These are phyloP conservation scores for Metschnikowia reukaufii DNA, from an alignment of 805 yeast species.

Conservation along the genomic window DNA sequence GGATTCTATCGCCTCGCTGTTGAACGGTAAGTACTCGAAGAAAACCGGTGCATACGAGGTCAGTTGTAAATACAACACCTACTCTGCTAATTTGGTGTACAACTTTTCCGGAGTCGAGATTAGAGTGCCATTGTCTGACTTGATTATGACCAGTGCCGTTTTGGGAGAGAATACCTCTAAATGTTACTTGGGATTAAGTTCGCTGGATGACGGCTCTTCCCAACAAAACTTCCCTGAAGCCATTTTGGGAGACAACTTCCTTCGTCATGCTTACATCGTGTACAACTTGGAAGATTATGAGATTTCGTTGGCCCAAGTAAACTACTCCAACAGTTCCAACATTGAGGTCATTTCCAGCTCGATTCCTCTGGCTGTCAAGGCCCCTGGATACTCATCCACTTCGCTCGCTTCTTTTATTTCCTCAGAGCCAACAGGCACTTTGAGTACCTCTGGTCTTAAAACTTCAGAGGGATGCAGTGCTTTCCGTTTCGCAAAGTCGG, in stretches of 20 bases:
- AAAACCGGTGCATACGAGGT: conserved; percentile 9
- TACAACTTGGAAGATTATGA: conserved; percentile 59
- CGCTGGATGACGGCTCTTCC: too few species aligned
- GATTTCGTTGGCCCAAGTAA: conserved; percentile 53
- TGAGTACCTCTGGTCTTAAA: conserved; percentile 2
- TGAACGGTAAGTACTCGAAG: conserved; percentile 3
- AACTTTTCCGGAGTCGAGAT: conserved; percentile 59
- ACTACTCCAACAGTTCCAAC: conserved; percentile 30
- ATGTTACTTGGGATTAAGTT: conserved; percentile 30
- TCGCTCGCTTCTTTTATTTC: conserved; percentile 9
- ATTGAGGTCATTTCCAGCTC: conserved; percentile 46
- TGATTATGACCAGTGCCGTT: conserved; percentile 22
- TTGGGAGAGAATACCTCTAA: background rate
- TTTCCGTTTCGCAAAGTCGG: conserved; percentile 2
- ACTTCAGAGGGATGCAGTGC: conserved; percentile 4
- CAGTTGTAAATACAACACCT: conserved; percentile 14
- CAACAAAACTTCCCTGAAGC: conserved; percentile 37
- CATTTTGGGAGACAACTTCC: conserved; percentile 65
- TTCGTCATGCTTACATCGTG: conserved; percentile 63
- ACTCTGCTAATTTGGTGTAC: conserved; percentile 26
- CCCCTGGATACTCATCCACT: conserved; percentile 47
- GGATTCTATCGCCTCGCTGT: conserved; percentile 15
- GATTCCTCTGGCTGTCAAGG: conserved; percentile 54
- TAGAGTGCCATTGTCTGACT: conserved; percentile 44
- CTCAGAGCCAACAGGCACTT: conserved; percentile 1